These are phyloP conservation scores for Heterobasidion occidentale DNA, from an alignment of 1,284 basidiomycete genomes.

Conservation along the genomic window DNA sequence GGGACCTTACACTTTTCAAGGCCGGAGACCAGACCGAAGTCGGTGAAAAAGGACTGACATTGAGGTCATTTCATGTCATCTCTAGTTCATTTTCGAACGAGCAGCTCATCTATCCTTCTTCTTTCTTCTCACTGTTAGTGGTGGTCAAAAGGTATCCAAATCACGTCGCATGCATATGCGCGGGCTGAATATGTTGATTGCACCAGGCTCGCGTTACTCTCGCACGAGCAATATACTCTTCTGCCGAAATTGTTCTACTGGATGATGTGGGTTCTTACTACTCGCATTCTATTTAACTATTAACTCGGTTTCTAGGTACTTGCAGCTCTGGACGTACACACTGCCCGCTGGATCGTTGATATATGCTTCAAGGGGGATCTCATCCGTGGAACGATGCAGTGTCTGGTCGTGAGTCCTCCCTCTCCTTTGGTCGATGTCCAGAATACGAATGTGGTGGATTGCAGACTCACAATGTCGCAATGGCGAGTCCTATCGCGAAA, in stretches of 20 bases:
- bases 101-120: not conserved
- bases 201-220: slow-evolving; percentile 61
- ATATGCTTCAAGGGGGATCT: slow-evolving; percentile 68
- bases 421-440: not conserved
- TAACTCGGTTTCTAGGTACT: slow-evolving; percentile 23
- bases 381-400: slow-evolving; percentile 59
- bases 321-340: slow-evolving; percentile 55
- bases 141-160: slow-evolving; percentile 53
- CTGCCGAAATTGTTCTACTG: slow-evolving; percentile 52
- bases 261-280: slow-evolving; percentile 41
- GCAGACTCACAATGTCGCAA: slow-evolving; percentile 61
- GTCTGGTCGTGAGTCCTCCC: slow-evolving; percentile 49
- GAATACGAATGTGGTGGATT: no score
- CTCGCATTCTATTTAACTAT: not conserved
- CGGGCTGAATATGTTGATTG: not conserved
- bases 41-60: slow-evolving; percentile 56
- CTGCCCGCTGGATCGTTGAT: slow-evolving; percentile 70
- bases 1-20: slow-evolving; percentile 58
- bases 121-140: slow-evolving; percentile 28
- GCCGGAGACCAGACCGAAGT: slow-evolving; percentile 72
- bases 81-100: slow-evolving; percentile 9
- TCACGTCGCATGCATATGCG: not conserved
- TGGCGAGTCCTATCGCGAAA: slow-evolving; percentile 52
- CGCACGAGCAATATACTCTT: slow-evolving; percentile 64
- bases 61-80: slow-evolving; percentile 24